phyloP scores from a whole-genome alignment of 2,329 filamentous ascomycete genomes.

The Epichloe uncinata region DNA sequence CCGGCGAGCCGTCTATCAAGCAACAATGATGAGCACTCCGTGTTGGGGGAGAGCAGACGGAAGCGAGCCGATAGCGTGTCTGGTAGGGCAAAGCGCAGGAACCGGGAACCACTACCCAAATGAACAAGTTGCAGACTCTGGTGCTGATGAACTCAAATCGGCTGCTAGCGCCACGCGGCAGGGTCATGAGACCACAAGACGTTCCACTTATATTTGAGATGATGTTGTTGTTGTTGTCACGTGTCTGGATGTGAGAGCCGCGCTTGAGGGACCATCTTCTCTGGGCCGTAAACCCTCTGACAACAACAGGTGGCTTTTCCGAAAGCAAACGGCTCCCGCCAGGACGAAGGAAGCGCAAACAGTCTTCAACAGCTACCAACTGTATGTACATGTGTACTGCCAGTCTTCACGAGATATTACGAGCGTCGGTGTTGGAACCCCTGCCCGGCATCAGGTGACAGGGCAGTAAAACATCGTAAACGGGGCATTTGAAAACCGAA shows the following conservation, averaged over 20 bases:
- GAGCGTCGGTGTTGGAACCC: not conserved
- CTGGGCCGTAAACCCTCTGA: too few species aligned
- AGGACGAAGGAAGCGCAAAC: too few species aligned
- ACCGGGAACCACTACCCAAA: not conserved
- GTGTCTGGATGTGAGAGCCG: slow-evolving; percentile 7
- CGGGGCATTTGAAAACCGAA: not conserved
- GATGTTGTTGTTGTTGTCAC: not conserved
- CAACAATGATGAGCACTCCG: too few species aligned
- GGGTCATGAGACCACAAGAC: slow-evolving; percentile 19
- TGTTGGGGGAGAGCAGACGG: not conserved
- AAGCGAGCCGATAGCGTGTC: not conserved
- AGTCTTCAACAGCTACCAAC: too few species aligned
- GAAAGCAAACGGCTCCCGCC: too few species aligned
- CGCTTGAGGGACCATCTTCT: not conserved
- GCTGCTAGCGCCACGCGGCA: slow-evolving; percentile 16
- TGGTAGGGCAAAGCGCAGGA: not conserved
- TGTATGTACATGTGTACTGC: too few species aligned
- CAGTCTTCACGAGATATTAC: too few species aligned
- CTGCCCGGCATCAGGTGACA: slow-evolving; percentile 7
- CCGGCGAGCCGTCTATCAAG: too few species aligned
- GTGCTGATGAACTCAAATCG: slow-evolving; percentile 8
- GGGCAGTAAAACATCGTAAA: slow-evolving; percentile 2
- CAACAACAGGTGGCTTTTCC: too few species aligned
- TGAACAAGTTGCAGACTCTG: not conserved
- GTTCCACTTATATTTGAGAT: slow-evolving; percentile 10